These are phyloP conservation scores for Boletus rubescentipes DNA, from an alignment of 768 basidiomycete species.

Conservation along the genomic window DNA sequence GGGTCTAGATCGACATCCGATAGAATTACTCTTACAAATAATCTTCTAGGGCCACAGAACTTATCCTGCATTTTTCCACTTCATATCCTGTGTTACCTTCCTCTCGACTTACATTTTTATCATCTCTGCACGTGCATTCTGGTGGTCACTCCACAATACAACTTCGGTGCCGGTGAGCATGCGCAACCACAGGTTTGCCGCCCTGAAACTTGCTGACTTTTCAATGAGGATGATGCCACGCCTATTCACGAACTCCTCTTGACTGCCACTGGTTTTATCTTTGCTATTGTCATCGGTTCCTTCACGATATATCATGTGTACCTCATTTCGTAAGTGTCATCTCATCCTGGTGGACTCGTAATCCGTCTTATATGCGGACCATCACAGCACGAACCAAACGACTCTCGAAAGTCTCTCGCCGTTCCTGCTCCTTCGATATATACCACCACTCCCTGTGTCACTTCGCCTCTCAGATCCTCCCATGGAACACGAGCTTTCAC, in stretches of 20 bases:
- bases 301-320: slow-evolving; percentile 78
- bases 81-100: slow-evolving; percentile 61
- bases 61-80: slow-evolving; percentile 82
- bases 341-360: background rate
- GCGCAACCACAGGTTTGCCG: background rate
- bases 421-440: slow-evolving; percentile 67
- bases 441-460: slow-evolving; percentile 56
- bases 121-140: slow-evolving; percentile 53
- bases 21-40: background rate
- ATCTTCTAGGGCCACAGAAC: slow-evolving; percentile 70
- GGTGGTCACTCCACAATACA: slow-evolving; percentile 66
- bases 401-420: slow-evolving; percentile 77
- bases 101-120: slow-evolving; percentile 60
- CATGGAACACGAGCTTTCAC: slow-evolving; percentile 68
- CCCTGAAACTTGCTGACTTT: slow-evolving; percentile 1
- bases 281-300: slow-evolving; percentile 68
- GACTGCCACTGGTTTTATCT: slow-evolving; percentile 55
- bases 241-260: slow-evolving; percentile 73
- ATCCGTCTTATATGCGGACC: background rate
- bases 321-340: slow-evolving; percentile 59
- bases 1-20: slow-evolving; percentile 23
- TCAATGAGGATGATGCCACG: slow-evolving; percentile 54
- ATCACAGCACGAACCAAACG: slow-evolving; percentile 76
- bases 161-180: slow-evolving; percentile 52
- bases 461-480: slow-evolving; percentile 65